A percentile compares a stretch with the other conserved stretches of the same genome.
These are phyloP conservation scores for Phycomyces blakesleeanus DNA, from an alignment of 192 early-diverging fungal genomes.

Conservation along the genomic window DNA sequence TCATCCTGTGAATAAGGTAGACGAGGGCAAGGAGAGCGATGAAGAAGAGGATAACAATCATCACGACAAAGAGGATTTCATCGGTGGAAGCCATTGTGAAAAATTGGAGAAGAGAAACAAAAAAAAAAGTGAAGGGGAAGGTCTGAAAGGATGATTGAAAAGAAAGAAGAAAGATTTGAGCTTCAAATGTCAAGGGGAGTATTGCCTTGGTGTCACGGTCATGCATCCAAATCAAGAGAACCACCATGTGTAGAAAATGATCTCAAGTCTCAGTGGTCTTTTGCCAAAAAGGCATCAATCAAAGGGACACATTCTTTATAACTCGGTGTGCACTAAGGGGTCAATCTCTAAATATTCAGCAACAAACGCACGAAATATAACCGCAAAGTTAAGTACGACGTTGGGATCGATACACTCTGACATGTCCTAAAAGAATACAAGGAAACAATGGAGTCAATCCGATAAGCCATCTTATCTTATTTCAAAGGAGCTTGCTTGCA, in stretches of 20 bases:
- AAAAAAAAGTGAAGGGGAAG: neutral
- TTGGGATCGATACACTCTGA: constrained; percentile 60
- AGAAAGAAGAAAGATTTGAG: constrained; percentile 2
- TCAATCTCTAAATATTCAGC: constrained; percentile 54
- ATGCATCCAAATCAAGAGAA: constrained; percentile 2
- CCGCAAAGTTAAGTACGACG: constrained; percentile 70
- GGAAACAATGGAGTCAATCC: neutral
- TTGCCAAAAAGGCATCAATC: neutral
- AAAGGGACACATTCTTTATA: constrained; percentile 16
- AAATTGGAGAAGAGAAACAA: neutral
- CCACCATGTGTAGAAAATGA: neutral
- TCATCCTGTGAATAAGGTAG: neutral
- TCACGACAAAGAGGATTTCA: constrained; percentile 6
- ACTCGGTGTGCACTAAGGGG: constrained; percentile 33
- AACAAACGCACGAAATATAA: constrained; percentile 78
- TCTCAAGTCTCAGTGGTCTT: neutral
- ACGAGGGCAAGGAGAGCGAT: neutral
- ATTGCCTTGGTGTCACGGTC: neutral
- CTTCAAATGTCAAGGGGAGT: constrained; percentile 5
- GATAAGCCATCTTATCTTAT: neutral
- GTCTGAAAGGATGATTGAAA: neutral
- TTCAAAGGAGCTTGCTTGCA: too few relatives aligned
- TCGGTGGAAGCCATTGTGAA: constrained; percentile 10
- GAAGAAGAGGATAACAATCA: constrained; percentile 8
- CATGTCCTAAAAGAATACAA: constrained; percentile 54